Conservation (phyloP, 345 rosid genomes). For the Citrus hindsii region DNA sequence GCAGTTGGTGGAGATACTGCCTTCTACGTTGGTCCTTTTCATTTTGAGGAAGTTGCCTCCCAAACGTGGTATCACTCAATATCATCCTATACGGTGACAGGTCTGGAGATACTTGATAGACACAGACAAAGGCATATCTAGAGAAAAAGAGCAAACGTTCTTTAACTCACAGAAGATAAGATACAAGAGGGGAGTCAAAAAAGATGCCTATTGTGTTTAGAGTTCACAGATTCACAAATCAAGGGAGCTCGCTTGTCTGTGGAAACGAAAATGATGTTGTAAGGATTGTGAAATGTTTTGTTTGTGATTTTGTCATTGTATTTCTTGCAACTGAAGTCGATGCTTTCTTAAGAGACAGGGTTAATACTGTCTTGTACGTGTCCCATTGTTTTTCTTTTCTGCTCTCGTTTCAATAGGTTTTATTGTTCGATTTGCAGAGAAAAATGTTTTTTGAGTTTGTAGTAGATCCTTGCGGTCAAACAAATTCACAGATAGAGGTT, state of each 20-base stretch:
- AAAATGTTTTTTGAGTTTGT: too few species aligned
- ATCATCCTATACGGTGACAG: slow-evolving; percentile 72
- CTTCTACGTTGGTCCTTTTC: slow-evolving; percentile 80
- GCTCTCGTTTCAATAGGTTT: not conserved
- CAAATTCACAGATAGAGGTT: not conserved
- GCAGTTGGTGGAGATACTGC: slow-evolving; percentile 90
- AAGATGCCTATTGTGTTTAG: not conserved
- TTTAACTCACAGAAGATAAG: not conserved
- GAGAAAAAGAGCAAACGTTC: not conserved
- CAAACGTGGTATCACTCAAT: slow-evolving; percentile 76
- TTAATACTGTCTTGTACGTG: not conserved
- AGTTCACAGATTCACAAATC: not conserved
- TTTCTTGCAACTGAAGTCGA: not conserved
- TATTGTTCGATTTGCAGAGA: not conserved
- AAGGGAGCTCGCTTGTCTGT: not conserved
- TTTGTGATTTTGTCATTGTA: not conserved
- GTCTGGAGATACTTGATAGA: not conserved
- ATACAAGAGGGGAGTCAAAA: not conserved
- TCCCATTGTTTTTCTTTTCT: too few species aligned
- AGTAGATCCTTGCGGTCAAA: not conserved
- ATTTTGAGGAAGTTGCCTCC: slow-evolving; percentile 94
- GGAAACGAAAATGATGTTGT: not conserved
- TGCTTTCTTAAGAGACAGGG: not conserved
- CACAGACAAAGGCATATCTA: not conserved
- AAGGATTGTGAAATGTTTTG: not conserved